Base-by-base conservation (phyloP, 306 rosid species). In the Carpinus viminea region DNA sequence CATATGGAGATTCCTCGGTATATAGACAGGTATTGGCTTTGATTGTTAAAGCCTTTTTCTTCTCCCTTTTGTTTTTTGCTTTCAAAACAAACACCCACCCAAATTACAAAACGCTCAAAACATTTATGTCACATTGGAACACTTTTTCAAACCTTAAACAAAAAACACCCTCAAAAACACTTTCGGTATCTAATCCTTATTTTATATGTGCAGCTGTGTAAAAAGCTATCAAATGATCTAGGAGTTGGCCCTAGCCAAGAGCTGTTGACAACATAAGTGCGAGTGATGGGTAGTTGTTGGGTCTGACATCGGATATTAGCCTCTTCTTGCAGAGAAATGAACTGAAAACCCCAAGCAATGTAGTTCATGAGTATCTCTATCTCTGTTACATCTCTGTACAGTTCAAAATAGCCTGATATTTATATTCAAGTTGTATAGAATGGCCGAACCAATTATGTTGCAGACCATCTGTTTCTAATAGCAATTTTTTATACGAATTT, bases 1-100 rank as follows among this genome's bases (percentile, higher is more conserved):
- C 89, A 26, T 79, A 55, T 34, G 98, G 98, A 81, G 98, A 95
- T 78, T 77, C 91, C 38, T 88, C 96, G 12, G 72, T 85, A 60
- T 95, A 91, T 85, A 91, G 97, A 90, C 88, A 92, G 96, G 98
- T 96, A 80, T 8, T 38, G 5, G 43, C 43, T 38, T 38, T 38
- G 43, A 38, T 38, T 4, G 43, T 38, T 38, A 38, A 38, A 38
- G 11, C 34, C 0, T 53, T 54, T 46, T 12, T 54, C 21, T 83
- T 13, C 47, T 52, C 17, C 16, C 50, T 24, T 50, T 45, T 21
- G 45, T 38, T 38, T 38, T 38, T 3, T 4, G 6, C 4, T 38
- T 38, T 38, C 43, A 38, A 38, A 38, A 38, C 43, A 38, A 38
- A 4, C 43, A 38, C n/a, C n/a, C n/a, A 38, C 43, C 43, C 43